phyloP scores from a whole-genome alignment of 495 filamentous ascomycete species.

The Rhypophila decipiens region DNA sequence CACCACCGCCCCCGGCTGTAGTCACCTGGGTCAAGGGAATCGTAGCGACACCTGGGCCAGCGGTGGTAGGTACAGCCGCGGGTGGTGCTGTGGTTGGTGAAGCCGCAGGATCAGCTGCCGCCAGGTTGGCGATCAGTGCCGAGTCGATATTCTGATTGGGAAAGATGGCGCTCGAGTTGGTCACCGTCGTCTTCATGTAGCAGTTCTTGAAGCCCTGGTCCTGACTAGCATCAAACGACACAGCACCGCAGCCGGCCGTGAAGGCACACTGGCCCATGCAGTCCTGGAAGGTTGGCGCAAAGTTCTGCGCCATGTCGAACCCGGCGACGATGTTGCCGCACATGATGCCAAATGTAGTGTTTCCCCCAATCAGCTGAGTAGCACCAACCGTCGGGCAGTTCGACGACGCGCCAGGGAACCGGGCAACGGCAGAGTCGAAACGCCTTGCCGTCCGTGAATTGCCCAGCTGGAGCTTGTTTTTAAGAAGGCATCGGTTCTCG shows the following conservation, averaged over 20 bases:
- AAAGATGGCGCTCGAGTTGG: conserved; percentile 8
- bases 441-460: conserved; percentile 14
- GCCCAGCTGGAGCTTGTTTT: conserved; percentile 8
- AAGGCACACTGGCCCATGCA: conserved; percentile 26
- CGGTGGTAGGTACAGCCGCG: conserved; percentile 1
- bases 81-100: not conserved
- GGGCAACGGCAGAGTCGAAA: conserved; percentile 23
- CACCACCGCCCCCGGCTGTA: not conserved
- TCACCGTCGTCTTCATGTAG: conserved; percentile 24
- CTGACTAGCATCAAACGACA: conserved; percentile 24
- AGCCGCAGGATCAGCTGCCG: conserved; percentile 3
- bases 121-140: conserved; percentile 15
- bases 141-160: conserved; percentile 22
- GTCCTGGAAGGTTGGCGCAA: conserved; percentile 26
- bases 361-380: conserved; percentile 5
- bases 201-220: conserved; percentile 32
- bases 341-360: conserved; percentile 17
- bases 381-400: conserved; percentile 20
- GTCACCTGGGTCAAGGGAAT: conserved; percentile 4
- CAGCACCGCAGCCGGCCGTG: conserved; percentile 19
- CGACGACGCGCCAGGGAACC: conserved; percentile 22
- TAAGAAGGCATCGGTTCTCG: conserved; percentile 17
- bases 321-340: conserved; percentile 27
- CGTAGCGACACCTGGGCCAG: conserved; percentile 8
- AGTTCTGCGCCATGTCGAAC: conserved; percentile 27